Conservation (phyloP, 108 stramenopile species). For the Cylindrotheca fusiformis region DNA sequence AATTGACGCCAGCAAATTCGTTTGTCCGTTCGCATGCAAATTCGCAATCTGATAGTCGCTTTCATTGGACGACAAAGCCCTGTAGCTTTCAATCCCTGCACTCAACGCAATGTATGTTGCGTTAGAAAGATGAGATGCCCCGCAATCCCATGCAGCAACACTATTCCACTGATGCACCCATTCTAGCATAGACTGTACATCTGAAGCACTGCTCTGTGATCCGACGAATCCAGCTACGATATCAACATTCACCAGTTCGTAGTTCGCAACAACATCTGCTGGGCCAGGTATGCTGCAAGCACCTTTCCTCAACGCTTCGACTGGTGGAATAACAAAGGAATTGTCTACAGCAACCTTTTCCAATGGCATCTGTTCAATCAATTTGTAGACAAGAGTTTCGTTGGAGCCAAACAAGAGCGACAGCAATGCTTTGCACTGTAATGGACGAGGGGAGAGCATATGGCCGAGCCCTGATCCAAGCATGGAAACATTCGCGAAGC, state of each 20-base stretch:
- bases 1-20: slow-evolving; percentile 9
- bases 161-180: slow-evolving; percentile 63
- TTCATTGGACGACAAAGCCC: slow-evolving; percentile 13
- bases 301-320: slow-evolving; percentile 35
- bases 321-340: slow-evolving; percentile 29
- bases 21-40: slow-evolving; percentile 4
- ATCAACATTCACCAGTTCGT: slow-evolving; percentile 39
- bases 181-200: slow-evolving; percentile 17
- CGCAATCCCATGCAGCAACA: slow-evolving; percentile 37
- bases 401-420: slow-evolving; percentile 34
- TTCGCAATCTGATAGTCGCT: neutral
- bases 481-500: slow-evolving; percentile 6
- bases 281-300: slow-evolving; percentile 34
- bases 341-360: slow-evolving; percentile 30
- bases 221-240: slow-evolving; percentile 16
- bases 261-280: slow-evolving; percentile 44
- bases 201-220: neutral
- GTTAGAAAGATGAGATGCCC: slow-evolving; percentile 46
- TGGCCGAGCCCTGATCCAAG: slow-evolving; percentile 4
- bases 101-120: slow-evolving; percentile 45
- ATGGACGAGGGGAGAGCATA: slow-evolving; percentile 17
- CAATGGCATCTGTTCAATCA: slow-evolving; percentile 27
- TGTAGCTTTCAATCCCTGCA: slow-evolving; percentile 19
- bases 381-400: slow-evolving; percentile 26
- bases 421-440: slow-evolving; percentile 27